Evolutionary conservation across 805 yeast species (phyloP), one percentile per base, ranked within the genome.

Genomic region (Phaffomyces opuntiae): DNA sequence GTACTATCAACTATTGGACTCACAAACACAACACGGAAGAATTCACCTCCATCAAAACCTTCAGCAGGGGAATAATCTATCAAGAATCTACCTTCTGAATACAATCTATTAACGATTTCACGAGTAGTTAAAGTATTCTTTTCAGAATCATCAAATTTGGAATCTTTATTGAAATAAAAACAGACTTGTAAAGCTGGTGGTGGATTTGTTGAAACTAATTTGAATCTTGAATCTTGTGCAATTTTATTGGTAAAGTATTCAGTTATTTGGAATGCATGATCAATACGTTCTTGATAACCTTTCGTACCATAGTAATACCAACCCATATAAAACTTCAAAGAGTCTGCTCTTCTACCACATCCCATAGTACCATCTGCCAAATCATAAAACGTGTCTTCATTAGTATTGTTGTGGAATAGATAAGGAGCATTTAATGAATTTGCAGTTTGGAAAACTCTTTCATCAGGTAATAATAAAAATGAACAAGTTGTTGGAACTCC

Each of bases 291-390:
- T 31, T 66, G 78, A 54, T 80, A 83, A 1, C 96, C 96, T 34
- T 62, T 54, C 4, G 67, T 63, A 4, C 96, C 96, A 55, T 81
- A 87, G 69, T 83, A 87, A 48, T 81, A 68, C 96, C 96, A 87
- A 1, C 85, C 80, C 59, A 87, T 61, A 61, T 83, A 87, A 56
- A 87, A 70, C 64, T 87, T 87, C 61, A 87, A 67, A 4, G 91
- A 77, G 61, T 87, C 96, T 0, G 93, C 80, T 45, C 96, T 73
- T 53, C 96, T 76, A 13, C 96, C 96, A 61, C 96, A 87, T 9
- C 95, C 95, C 90, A 87, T 81, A 3, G 96, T 87, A 13, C 93
- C 95, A 61, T 85, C 91, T 1, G 91, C 96, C 46, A 87, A 73
- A 54, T 87, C 96, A 57, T 69, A 83, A 61, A 74, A 56, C 2